Conservation (phyloP, 1,284 basidiomycete genomes). For the Naganishia cerealis region DNA sequence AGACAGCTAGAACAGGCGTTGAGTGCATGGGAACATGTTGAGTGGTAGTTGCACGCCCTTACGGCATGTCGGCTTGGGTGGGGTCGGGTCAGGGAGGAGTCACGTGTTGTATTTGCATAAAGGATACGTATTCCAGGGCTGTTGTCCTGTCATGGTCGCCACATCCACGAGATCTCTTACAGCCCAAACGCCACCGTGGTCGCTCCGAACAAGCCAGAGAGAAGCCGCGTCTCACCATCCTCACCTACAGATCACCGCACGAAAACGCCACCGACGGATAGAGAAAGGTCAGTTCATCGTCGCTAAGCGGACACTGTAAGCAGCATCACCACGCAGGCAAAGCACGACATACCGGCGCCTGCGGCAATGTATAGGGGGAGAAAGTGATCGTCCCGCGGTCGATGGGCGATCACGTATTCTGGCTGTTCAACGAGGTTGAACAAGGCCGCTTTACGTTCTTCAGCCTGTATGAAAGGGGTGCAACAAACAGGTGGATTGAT, state of each 20-base stretch:
- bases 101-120: background rate
- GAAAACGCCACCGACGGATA: background rate
- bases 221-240: conserved; percentile 14
- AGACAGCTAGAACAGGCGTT: conserved; percentile 11
- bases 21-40: conserved; percentile 14
- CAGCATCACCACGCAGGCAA: too few species aligned
- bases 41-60: conserved; percentile 3
- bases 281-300: too few species aligned
- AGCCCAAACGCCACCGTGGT: conserved; percentile 23
- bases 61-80: background rate
- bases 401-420: conserved; percentile 21
- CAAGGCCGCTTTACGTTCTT: conserved; percentile 23
- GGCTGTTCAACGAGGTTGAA: conserved; percentile 22
- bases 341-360: conserved; percentile 12
- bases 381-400: conserved; percentile 18
- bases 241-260: conserved; percentile 5
- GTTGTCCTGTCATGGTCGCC: background rate
- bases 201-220: conserved; percentile 16
- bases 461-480: background rate
- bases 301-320: too few species aligned
- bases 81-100: background rate
- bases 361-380: conserved; percentile 23
- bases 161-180: background rate
- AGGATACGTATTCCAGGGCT: background rate
- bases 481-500: background rate